Conservation (phyloP, 2,329 filamentous ascomycete species). For the Colletotrichum musicola region DNA sequence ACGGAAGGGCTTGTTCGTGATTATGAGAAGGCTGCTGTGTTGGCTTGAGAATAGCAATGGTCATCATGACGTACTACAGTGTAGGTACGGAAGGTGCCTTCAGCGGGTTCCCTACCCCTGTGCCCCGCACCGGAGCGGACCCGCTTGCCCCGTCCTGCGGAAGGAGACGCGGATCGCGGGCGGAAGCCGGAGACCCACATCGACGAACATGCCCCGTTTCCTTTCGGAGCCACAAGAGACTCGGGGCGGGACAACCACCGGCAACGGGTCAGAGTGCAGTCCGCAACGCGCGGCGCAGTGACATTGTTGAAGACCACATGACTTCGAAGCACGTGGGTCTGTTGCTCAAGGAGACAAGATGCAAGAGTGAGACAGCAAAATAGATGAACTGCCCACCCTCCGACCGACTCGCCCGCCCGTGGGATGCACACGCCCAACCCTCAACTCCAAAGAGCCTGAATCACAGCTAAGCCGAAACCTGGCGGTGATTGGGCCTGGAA, state of each 20-base stretch:
- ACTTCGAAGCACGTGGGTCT: neutral
- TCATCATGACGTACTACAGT: constrained; percentile 10
- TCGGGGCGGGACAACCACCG: neutral
- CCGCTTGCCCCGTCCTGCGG: neutral
- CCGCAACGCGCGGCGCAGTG: too few species aligned
- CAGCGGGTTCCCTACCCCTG: neutral
- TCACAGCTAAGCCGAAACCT: neutral
- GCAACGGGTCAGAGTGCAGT: too few species aligned
- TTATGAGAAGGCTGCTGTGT: too few species aligned
- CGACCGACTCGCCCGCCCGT: neutral
- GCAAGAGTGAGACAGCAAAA: too few species aligned
- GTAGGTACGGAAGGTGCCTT: neutral
- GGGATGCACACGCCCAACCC: constrained; percentile 1
- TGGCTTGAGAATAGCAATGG: neutral
- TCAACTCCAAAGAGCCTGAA: constrained; percentile 4
- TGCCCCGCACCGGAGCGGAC: neutral
- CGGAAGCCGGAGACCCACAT: neutral
- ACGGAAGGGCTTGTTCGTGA: too few species aligned
- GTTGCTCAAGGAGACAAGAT: neutral
- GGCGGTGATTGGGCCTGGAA: neutral
- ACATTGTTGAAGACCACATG: too few species aligned
- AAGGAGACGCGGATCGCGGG: neutral
- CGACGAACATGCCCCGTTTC: neutral
- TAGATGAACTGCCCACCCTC: neutral
- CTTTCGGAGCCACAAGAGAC: neutral